A percentile compares a stretch with the other conserved stretches of the same genome.
phyloP scores from a whole-genome alignment of 2,329 filamentous ascomycete genomes.

The Emydomyces testavorans region DNA sequence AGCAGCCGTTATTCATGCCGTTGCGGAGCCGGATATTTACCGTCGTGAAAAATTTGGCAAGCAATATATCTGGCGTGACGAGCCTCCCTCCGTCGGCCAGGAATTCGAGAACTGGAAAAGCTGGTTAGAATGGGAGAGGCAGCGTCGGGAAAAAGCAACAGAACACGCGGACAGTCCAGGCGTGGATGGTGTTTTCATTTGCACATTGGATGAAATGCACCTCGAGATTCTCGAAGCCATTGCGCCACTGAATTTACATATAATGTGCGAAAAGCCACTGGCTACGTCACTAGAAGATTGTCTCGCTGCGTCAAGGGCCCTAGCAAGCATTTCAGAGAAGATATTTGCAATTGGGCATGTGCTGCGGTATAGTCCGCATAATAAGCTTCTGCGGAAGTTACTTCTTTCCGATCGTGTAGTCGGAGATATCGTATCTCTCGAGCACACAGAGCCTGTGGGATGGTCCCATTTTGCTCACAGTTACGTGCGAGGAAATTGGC shows the following conservation, averaged over 20 bases:
- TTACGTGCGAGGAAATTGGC: conserved; percentile 89
- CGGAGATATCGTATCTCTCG: conserved; percentile 72
- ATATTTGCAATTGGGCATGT: conserved; percentile 93
- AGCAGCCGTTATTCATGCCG: conserved; percentile 58
- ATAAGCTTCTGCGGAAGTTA: conserved; percentile 68
- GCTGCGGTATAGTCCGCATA: conserved; percentile 83
- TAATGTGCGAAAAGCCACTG: conserved; percentile 92
- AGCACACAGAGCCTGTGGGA: conserved; percentile 88
- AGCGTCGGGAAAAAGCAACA: conserved; percentile 45
- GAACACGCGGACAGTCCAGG: conserved; percentile 44
- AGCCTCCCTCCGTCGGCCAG: conserved; percentile 47
- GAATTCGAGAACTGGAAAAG: conserved; percentile 63
- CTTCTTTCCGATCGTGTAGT: conserved; percentile 64
- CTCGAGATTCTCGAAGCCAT: conserved; percentile 66
- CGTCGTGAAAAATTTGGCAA: conserved; percentile 62
- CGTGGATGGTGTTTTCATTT: conserved; percentile 57
- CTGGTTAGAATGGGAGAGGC: conserved; percentile 61
- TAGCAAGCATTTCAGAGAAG: conserved; percentile 23
- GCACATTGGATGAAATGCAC: conserved; percentile 81
- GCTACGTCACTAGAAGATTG: conserved; percentile 70
- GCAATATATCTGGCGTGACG: conserved; percentile 59
- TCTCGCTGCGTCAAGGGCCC: conserved; percentile 50
- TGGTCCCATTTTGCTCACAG: conserved; percentile 94
- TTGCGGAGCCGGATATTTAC: conserved; percentile 70
- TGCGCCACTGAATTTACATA: conserved; percentile 57